Percentiles rank a stretch among this genome's conserved stretches.
Conservation (phyloP, 805 yeast genomes). For the Candida michaelii region DNA sequence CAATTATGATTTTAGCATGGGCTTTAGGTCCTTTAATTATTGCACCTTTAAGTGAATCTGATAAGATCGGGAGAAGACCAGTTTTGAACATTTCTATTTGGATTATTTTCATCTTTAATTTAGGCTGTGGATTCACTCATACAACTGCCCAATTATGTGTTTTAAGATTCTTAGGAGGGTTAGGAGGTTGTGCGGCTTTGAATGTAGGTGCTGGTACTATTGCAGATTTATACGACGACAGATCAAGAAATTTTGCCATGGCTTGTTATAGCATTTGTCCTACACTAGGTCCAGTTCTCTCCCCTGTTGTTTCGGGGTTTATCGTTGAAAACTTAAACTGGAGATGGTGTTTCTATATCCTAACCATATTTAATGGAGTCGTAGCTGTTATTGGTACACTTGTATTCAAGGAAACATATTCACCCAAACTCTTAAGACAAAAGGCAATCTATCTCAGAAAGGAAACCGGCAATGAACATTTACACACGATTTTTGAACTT, state of each 20-base stretch:
- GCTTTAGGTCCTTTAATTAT: conserved; percentile 40
- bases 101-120: conserved; percentile 33
- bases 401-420: conserved; percentile 34
- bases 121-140: conserved; percentile 37
- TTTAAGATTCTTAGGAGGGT: conserved; percentile 35
- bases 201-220: conserved; percentile 41
- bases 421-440: conserved; percentile 31
- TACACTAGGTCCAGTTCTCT: conserved; percentile 37
- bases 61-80: conserved; percentile 34
- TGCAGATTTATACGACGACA: conserved; percentile 36
- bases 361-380: conserved; percentile 34
- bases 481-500: conserved; percentile 39
- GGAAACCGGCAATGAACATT: conserved; percentile 34
- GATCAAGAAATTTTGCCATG: conserved; percentile 31
- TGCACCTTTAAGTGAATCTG: conserved; percentile 40
- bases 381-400: conserved; percentile 32
- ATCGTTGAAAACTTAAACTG: conserved; percentile 31
- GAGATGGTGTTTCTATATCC: conserved; percentile 39
- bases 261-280: conserved; percentile 40
- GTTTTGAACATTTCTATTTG: conserved; percentile 35
- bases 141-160: conserved; percentile 33
- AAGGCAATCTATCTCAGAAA: conserved; percentile 30
- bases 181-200: conserved; percentile 39
- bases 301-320: conserved; percentile 38
- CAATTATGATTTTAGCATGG: conserved; percentile 40